phyloP scores from a whole-genome alignment of 2,329 filamentous ascomycete genomes.

The Pseudogymnoascus destructans region DNA sequence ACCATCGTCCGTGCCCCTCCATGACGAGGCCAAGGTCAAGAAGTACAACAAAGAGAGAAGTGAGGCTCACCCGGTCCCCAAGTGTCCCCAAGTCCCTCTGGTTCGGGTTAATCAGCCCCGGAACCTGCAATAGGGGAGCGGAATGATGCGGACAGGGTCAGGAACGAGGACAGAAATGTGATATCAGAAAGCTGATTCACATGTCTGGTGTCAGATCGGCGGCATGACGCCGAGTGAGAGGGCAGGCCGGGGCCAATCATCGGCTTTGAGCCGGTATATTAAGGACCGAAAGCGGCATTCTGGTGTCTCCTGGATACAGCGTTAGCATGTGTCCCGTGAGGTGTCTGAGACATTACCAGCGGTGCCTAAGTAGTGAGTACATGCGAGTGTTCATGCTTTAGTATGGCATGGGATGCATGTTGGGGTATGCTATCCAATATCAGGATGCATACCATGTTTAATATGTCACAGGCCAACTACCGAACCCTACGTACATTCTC shows the following conservation, averaged over 20 bases:
- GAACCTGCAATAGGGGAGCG: neutral
- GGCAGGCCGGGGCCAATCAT: neutral
- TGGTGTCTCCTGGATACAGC: neutral
- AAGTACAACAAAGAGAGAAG: neutral
- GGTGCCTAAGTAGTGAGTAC: neutral
- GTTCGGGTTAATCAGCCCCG: conserved; percentile 1
- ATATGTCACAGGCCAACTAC: conserved; percentile 1
- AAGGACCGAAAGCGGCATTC: neutral
- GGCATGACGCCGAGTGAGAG: neutral
- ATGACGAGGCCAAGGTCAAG: neutral
- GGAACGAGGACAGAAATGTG: conserved; percentile 1
- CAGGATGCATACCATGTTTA: neutral
- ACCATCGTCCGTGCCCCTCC: neutral
- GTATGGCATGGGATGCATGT: neutral
- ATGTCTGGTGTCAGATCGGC: neutral
- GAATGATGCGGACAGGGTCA: neutral
- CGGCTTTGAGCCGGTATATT: neutral
- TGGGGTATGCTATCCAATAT: neutral
- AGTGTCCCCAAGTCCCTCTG: neutral
- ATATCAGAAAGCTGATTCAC: neutral
- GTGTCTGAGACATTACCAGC: neutral
- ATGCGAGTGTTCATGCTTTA: neutral
- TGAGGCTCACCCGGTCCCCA: neutral
- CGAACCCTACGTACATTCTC: neutral
- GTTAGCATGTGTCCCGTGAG: neutral